These are phyloP conservation scores for Neocucurbitaria cava DNA, from an alignment of 2,329 filamentous ascomycete species.

Conservation along the genomic window DNA sequence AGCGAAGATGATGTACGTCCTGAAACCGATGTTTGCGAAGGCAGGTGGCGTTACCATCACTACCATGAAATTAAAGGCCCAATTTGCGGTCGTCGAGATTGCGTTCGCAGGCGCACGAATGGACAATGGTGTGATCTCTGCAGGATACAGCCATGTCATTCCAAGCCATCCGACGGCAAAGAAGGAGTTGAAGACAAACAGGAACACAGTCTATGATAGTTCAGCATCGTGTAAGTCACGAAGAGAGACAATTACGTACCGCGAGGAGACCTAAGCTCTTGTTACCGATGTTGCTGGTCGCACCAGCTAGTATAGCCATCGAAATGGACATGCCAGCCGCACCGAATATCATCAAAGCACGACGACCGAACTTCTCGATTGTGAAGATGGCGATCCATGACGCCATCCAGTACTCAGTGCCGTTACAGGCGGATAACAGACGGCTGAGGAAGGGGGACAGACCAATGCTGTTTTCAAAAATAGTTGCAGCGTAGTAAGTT, in stretches of 20 bases:
- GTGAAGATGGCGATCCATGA: constrained; percentile 53
- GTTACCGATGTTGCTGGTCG: constrained; percentile 36
- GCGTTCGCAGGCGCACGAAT: constrained; percentile 88
- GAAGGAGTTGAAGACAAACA: constrained; percentile 91
- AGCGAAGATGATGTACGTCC: constrained; percentile 65
- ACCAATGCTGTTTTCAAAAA: constrained; percentile 52
- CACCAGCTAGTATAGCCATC: constrained; percentile 45
- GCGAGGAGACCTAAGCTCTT: constrained; percentile 47
- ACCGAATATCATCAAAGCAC: constrained; percentile 49
- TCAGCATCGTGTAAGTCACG: constrained; percentile 6
- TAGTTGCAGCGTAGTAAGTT: constrained; percentile 54
- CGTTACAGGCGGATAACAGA: constrained; percentile 50
- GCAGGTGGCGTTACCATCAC: constrained; percentile 71
- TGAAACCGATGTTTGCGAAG: constrained; percentile 62
- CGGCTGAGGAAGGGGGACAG: constrained; percentile 44
- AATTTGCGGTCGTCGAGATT: constrained; percentile 77
- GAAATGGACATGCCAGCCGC: constrained; percentile 44
- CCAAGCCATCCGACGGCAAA: constrained; percentile 84
- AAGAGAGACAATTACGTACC: constrained; percentile 54
- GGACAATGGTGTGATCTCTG: constrained; percentile 87
- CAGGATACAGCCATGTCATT: constrained; percentile 67
- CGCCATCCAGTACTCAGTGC: constrained; percentile 51
- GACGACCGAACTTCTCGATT: constrained; percentile 49
- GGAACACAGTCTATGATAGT: constrained; percentile 71
- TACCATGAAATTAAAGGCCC: constrained; percentile 62